Evolutionary conservation across 257 asterid genomes (phyloP).

Genomic region (Eucommia ulmoides): DNA sequence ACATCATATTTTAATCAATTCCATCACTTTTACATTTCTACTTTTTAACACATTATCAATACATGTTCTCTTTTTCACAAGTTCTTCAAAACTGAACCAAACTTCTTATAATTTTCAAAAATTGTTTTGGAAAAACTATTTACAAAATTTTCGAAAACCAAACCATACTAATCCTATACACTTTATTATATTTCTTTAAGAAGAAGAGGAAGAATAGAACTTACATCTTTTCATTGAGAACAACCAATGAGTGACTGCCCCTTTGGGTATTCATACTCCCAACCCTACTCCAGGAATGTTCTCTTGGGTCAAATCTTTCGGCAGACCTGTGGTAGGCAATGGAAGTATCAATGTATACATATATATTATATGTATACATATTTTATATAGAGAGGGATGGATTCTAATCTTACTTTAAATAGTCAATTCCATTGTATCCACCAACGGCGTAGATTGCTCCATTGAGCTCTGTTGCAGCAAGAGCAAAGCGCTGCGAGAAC

Average conservation of each 20-base stretch:
- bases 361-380: not conserved
- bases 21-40: too few relatives aligned
- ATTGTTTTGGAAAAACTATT: not conserved
- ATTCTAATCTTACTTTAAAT: constrained; percentile 52
- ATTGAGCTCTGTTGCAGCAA: constrained; percentile 66
- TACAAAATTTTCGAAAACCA: not conserved
- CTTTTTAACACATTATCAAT: not conserved
- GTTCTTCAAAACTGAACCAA: too few relatives aligned
- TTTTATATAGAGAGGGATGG: not conserved
- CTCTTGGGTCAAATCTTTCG: constrained; percentile 87
- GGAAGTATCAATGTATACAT: not conserved
- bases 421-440: constrained; percentile 51
- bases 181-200: too few relatives aligned
- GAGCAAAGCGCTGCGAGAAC: constrained; percentile 54
- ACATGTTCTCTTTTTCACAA: not conserved
- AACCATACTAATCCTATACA: too few relatives aligned
- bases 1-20: too few relatives aligned
- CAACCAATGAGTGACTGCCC: constrained; percentile 63
- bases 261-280: constrained; percentile 43
- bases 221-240: constrained; percentile 60
- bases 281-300: constrained; percentile 60
- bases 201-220: constrained; percentile 11
- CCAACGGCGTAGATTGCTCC: constrained; percentile 80
- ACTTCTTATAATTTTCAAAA: too few relatives aligned
- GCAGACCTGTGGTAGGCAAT: constrained; percentile 38